Percentiles rank a stretch among this genome's conserved stretches.
phyloP scores from a whole-genome alignment of 2,329 filamentous ascomycete species.

The Bipolaris cookei region DNA sequence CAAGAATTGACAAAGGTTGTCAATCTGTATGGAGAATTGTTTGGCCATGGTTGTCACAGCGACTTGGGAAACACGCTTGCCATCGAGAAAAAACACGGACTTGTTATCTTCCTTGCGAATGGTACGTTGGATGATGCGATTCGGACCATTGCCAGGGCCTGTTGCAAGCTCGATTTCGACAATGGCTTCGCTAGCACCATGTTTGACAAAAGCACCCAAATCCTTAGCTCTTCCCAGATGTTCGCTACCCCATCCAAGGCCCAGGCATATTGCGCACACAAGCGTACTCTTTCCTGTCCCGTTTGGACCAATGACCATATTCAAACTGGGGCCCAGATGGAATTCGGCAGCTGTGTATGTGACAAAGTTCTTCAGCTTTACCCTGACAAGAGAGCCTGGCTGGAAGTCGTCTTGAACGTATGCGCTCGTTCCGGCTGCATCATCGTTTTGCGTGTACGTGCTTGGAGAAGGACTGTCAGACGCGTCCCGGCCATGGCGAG shows the following conservation, averaged over 20 bases:
- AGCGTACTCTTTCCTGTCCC: slow-evolving; percentile 97
- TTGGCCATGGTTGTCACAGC: slow-evolving; percentile 71
- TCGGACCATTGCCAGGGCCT: slow-evolving; percentile 61
- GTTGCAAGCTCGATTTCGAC: slow-evolving; percentile 91
- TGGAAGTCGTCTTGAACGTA: slow-evolving; percentile 47
- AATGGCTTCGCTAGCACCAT: slow-evolving; percentile 75
- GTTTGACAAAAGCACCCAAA: slow-evolving; percentile 90
- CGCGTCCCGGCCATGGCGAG: slow-evolving; percentile 40
- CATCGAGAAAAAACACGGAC: slow-evolving; percentile 79
- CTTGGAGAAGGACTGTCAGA: slow-evolving; percentile 20
- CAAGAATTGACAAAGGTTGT: slow-evolving; percentile 96
- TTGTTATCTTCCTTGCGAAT: slow-evolving; percentile 85
- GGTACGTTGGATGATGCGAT: slow-evolving; percentile 74
- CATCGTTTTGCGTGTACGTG: slow-evolving; percentile 11
- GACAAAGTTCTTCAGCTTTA: slow-evolving; percentile 87
- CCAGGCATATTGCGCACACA: slow-evolving; percentile 94
- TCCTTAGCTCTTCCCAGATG: slow-evolving; percentile 86
- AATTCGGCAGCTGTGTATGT: slow-evolving; percentile 95
- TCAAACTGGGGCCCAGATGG: slow-evolving; percentile 86
- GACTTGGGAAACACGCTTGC: slow-evolving; percentile 65
- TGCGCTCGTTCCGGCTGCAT: slow-evolving; percentile 1
- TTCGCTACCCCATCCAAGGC: slow-evolving; percentile 75
- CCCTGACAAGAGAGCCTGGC: slow-evolving; percentile 86
- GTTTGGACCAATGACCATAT: slow-evolving; percentile 99
- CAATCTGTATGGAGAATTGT: slow-evolving; percentile 86